These are phyloP conservation scores for Auriscalpium microsporum DNA, from an alignment of 768 basidiomycete species.

Conservation along the genomic window DNA sequence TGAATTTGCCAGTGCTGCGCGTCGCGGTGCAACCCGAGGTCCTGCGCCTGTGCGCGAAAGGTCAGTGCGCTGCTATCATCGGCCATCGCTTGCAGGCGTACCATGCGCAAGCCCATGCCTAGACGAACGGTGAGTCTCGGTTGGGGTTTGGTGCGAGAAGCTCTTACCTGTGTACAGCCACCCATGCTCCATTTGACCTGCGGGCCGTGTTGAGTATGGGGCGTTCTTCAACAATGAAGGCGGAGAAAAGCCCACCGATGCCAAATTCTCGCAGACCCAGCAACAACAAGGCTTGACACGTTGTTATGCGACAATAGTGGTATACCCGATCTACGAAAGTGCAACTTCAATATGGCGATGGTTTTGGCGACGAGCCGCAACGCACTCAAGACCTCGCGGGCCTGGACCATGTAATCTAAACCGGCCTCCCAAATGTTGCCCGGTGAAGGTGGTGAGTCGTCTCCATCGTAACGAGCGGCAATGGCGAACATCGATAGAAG, in stretches of 20 bases:
- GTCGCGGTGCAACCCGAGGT: constrained; percentile 74
- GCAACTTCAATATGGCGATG: constrained; percentile 7
- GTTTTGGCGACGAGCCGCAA: background rate
- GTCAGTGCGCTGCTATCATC: constrained; percentile 1
- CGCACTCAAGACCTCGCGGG: constrained; percentile 57
- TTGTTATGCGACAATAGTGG: constrained; percentile 61
- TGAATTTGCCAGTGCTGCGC: constrained; percentile 66
- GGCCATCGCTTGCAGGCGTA: constrained; percentile 19
- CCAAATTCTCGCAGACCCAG: constrained; percentile 82
- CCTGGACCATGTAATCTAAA: constrained; percentile 52
- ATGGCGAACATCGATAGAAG: constrained; percentile 78
- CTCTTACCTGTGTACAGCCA: constrained; percentile 71
- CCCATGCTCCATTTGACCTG: constrained; percentile 67
- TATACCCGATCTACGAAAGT: constrained; percentile 45
- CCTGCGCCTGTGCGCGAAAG: constrained; percentile 47
- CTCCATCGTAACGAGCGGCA: constrained; percentile 61
- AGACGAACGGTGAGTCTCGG: background rate
- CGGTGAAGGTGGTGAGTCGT: constrained; percentile 32
- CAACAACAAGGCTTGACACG: constrained; percentile 73
- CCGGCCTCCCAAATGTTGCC: constrained; percentile 70
- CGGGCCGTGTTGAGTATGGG: background rate
- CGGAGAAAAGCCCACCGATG: constrained; percentile 41
- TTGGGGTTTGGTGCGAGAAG: background rate
- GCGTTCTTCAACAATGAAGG: background rate
- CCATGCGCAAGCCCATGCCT: constrained; percentile 75